Percentiles rank a stretch among this genome's conserved stretches.
These are phyloP conservation scores for Eutrema japonicum DNA, from an alignment of 345 rosid genomes.

Conservation along the genomic window DNA sequence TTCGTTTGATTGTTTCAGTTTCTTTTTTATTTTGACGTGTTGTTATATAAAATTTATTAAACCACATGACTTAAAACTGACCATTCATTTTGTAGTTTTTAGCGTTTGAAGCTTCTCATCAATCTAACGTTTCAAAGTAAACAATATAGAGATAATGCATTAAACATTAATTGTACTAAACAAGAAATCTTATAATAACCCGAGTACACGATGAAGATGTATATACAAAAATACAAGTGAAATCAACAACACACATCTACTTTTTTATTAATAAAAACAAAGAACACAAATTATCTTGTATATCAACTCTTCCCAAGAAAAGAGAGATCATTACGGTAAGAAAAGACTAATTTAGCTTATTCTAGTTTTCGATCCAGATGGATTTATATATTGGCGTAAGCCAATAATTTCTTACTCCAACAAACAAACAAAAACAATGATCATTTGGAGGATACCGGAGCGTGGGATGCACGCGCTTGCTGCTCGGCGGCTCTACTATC, in stretches of 20 bases:
- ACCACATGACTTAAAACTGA: neutral
- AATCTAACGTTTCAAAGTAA: neutral
- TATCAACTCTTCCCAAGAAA: neutral
- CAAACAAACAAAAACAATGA: neutral
- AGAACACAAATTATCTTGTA: neutral
- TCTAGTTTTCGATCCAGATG: neutral
- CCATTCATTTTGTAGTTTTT: constrained; percentile 7
- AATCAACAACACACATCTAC: neutral
- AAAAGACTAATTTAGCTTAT: neutral
- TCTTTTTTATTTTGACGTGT: neutral
- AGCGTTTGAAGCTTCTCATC: neutral
- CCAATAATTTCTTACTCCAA: neutral
- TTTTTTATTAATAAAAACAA: neutral
- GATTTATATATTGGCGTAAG: neutral
- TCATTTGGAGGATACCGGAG: constrained; percentile 25
- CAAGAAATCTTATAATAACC: neutral
- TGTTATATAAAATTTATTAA: neutral
- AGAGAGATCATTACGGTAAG: neutral
- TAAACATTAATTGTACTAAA: neutral
- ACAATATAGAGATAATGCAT: neutral
- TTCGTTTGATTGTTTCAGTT: neutral
- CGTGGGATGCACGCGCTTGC: constrained; percentile 26
- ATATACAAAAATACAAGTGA: neutral
- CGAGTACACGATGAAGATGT: neutral
- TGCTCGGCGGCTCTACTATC: neutral